A percentile compares a stretch with the other conserved stretches of the same genome.
These are phyloP conservation scores for Elongisporangium undulatum DNA, from an alignment of 352 stramenopile genomes.

Conservation along the genomic window DNA sequence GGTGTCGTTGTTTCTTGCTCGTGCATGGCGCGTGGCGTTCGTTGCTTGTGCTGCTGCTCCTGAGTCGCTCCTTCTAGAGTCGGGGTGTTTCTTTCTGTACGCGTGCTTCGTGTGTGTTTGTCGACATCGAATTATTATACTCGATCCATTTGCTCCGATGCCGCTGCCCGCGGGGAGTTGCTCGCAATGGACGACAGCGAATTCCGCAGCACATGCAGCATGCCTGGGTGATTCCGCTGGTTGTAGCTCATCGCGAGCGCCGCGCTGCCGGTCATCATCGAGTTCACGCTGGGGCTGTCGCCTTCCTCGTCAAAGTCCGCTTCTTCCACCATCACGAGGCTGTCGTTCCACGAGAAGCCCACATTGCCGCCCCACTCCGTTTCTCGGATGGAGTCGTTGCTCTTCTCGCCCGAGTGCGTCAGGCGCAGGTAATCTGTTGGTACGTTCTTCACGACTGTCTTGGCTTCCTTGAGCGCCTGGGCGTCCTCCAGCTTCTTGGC, in stretches of 20 bases:
- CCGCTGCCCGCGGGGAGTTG: constrained; percentile 22
- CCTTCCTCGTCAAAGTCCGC: constrained; percentile 38
- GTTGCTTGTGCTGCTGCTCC: background rate
- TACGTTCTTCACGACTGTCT: constrained; percentile 41
- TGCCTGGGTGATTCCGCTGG: constrained; percentile 54
- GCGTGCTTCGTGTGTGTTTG: background rate
- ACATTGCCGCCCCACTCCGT: constrained; percentile 70
- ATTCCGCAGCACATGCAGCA: constrained; percentile 49
- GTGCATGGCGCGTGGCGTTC: background rate
- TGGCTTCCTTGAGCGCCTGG: constrained; percentile 35
- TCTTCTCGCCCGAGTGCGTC: constrained; percentile 49
- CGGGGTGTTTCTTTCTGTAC: background rate
- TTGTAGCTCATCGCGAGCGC: constrained; percentile 42
- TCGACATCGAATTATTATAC: constrained; percentile 30
- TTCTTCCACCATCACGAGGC: constrained; percentile 70
- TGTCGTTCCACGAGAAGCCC: constrained; percentile 53
- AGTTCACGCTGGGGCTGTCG: constrained; percentile 17
- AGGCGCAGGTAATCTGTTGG: constrained; percentile 58
- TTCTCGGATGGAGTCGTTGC: constrained; percentile 80
- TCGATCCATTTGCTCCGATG: constrained; percentile 66
- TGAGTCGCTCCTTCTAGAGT: background rate
- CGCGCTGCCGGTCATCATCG: constrained; percentile 42
- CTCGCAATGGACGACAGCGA: constrained; percentile 28
- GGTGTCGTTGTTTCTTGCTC: background rate
- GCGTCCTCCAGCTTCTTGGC: constrained; percentile 60